Base-by-base conservation (phyloP, 2,329 filamentous ascomycete species). In the Ophiostoma angusticollis region DNA sequence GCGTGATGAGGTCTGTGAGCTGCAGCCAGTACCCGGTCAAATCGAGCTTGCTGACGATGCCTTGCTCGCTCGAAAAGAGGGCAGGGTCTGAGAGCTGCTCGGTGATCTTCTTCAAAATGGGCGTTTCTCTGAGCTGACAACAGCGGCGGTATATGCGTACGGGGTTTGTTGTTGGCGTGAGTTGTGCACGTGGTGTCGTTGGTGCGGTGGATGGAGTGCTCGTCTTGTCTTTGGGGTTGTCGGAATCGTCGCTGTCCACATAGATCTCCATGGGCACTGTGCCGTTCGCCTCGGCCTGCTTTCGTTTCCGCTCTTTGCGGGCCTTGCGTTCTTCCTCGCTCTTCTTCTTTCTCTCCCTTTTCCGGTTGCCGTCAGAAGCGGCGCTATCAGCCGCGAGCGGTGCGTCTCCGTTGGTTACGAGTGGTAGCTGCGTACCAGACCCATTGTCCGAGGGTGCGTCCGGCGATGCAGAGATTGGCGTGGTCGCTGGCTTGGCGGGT, bases 271-370 rank as follows among this genome's bases (percentile, higher is more conserved):
- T 74, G 2, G 87, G 89, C 42, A 94, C 74, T 8, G 75, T 74
- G 8, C 89, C 89, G 55, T 91, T 94, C 42, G 84, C 84, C 54
- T 93, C 84, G 18, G 87, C 89, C 49, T 84, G 75, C 54, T 75
- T 77, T 46, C 85, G 72, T 55, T 84, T 89, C 59, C 84, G 84
- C 59, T 95, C 87, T 56, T 93, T 93, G 39, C 87, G 75, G 44
- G 91, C 84, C 55, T 93, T 93, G 30, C 87, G 72, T 58, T 95
- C 89, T 43, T 89, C 86, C 55, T 95, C 89, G 29, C 84, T 93
- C 48, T 81, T 78, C 64, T 93, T 94, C 62, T 95, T 95, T 67
- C 94, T 95, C 54, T 95, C 87, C 58, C 85, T 91, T 61, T 93
- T 95, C 50, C 78, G 79, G 7, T 67, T 76, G 1, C 53, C 50